Conservation (phyloP, 2,329 filamentous ascomycete species). For the Lachnellula willkommii region DNA sequence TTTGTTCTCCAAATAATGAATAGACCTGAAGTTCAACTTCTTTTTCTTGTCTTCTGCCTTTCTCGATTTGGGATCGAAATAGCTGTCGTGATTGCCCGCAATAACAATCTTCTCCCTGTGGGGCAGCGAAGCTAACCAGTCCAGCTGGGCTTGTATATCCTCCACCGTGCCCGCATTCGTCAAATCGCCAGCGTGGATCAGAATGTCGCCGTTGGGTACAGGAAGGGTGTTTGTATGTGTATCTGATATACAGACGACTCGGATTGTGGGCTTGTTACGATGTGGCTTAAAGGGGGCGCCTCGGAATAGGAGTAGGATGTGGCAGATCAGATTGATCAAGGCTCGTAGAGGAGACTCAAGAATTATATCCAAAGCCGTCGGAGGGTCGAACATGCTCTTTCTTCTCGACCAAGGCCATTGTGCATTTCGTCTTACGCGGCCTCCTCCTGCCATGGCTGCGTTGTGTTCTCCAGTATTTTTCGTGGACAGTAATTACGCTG, state of each 20-base stretch:
- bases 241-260: constrained; percentile 83
- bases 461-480: not conserved
- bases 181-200: constrained; percentile 87
- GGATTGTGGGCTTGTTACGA: constrained; percentile 52
- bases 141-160: constrained; percentile 75
- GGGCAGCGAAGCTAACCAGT: constrained; percentile 72
- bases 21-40: constrained; percentile 57
- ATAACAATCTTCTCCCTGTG: constrained; percentile 78
- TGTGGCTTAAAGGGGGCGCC: constrained; percentile 58
- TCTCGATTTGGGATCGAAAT: constrained; percentile 66
- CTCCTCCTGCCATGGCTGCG: not conserved
- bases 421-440: constrained; percentile 6
- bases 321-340: constrained; percentile 58
- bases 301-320: constrained; percentile 60
- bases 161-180: constrained; percentile 64
- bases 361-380: constrained; percentile 53
- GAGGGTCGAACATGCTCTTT: constrained; percentile 26
- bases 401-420: constrained; percentile 29
- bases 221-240: constrained; percentile 64
- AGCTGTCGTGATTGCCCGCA: constrained; percentile 84
- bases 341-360: constrained; percentile 64
- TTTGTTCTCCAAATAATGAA: constrained; percentile 72
- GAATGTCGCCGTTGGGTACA: constrained; percentile 74
- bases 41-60: constrained; percentile 49
- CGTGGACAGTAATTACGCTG: not conserved